Conservation (phyloP, 1,139 yeast species). For the Blastobotrys apis region DNA sequence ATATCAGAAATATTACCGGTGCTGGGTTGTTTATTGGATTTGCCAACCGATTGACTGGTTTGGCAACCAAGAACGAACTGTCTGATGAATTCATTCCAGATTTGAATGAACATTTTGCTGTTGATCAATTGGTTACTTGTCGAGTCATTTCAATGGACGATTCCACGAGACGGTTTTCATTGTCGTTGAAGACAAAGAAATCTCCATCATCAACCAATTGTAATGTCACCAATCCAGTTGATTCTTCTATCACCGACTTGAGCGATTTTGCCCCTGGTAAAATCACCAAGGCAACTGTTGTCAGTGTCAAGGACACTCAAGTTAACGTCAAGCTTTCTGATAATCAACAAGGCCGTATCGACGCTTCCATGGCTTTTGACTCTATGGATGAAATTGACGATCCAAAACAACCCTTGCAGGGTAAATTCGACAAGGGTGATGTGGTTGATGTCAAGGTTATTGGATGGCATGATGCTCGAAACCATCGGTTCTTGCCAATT, state of each 20-base stretch:
- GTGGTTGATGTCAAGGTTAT: constrained; percentile 59
- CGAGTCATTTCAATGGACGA: constrained; percentile 34
- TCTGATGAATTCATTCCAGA: constrained; percentile 51
- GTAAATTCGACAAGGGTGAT: constrained; percentile 54
- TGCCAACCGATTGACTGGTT: constrained; percentile 75
- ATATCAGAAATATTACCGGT: constrained; percentile 68
- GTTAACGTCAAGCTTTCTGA: constrained; percentile 74
- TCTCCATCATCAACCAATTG: constrained; percentile 8
- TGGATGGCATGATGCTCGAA: constrained; percentile 73
- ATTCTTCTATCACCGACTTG: constrained; percentile 43
- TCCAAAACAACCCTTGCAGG: constrained; percentile 52
- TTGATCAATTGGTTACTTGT: constrained; percentile 65
- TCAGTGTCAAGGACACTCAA: constrained; percentile 67
- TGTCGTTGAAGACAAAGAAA: constrained; percentile 44
- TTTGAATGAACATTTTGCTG: constrained; percentile 51
- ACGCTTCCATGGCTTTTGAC: constrained; percentile 66
- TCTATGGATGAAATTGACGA: constrained; percentile 53
- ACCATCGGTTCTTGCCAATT: constrained; percentile 64
- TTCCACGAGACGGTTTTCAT: constrained; percentile 64
- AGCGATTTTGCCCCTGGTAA: constrained; percentile 59
- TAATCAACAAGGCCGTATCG: constrained; percentile 75
- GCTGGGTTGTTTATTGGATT: constrained; percentile 78
- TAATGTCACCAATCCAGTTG: constrained; percentile 56
- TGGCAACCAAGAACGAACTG: constrained; percentile 74
- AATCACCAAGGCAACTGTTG: constrained; percentile 56